phyloP scores from a whole-genome alignment of 2,329 filamentous ascomycete species.

The Canariomyces notabilis region DNA sequence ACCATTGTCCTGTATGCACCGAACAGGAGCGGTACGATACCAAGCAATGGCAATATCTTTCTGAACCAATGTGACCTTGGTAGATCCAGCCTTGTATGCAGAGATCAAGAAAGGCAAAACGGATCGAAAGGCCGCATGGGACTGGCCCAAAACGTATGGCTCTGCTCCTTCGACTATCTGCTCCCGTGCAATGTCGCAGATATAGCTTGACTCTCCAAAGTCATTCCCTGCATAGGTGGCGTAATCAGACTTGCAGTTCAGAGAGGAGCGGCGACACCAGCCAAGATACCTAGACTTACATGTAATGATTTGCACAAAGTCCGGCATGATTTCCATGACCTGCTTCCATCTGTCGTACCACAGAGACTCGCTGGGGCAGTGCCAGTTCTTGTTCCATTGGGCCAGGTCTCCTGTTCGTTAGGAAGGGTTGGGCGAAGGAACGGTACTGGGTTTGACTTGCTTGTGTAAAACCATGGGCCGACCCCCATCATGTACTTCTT shows the following conservation, averaged over 20 bases:
- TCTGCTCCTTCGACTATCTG: constrained; percentile 44
- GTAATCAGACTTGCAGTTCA: neutral
- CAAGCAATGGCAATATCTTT: constrained; percentile 37
- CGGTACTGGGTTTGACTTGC: constrained; percentile 30
- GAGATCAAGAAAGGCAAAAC: constrained; percentile 46
- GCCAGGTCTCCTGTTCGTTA: constrained; percentile 22
- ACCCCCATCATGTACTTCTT: constrained; percentile 48
- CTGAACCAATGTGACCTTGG: constrained; percentile 25
- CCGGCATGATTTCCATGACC: constrained; percentile 44
- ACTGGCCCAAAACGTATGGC: constrained; percentile 42
- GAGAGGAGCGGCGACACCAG: neutral
- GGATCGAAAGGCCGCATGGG: constrained; percentile 45
- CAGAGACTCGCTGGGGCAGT: constrained; percentile 49
- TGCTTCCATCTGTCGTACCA: constrained; percentile 55
- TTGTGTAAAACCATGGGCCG: constrained; percentile 37
- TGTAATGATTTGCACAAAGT: constrained; percentile 51
- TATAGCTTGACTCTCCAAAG: constrained; percentile 56
- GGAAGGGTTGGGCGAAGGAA: constrained; percentile 13
- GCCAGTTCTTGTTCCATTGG: constrained; percentile 47
- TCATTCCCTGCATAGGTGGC: constrained; percentile 51
- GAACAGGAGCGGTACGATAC: constrained; percentile 38
- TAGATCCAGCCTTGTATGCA: constrained; percentile 43
- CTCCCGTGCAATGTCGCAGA: constrained; percentile 41
- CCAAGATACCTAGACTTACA: constrained; percentile 32
- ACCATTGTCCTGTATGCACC: constrained; percentile 33